Evolutionary conservation across 192 early-diverging fungal species (phyloP), one percentile per base, ranked within the genome.

Genomic region (Glomus cerebriforme): DNA sequence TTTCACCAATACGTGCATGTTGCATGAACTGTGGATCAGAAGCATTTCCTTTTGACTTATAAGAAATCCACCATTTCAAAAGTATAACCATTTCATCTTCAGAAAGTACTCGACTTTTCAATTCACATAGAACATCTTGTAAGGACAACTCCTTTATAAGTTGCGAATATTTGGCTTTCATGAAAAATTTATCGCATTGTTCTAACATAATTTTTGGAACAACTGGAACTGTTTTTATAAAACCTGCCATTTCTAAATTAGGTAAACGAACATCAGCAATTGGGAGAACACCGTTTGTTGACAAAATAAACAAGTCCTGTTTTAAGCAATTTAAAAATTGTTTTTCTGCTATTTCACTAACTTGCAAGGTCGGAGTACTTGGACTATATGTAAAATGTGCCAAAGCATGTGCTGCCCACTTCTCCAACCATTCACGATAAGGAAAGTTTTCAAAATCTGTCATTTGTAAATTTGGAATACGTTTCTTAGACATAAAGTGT

Each of bases 341-440:
- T 19, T 82, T 83, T 54, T 85, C 85, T 22, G 90, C 83, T 17
- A 92, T 84, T 8, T 84, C 79, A 9, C 92, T 89, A 3, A 96
- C 93, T 62, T 91, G 81, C 3, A 82, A 69, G 31, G 86, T 89
- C 10, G 95, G 95, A 9, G 94, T 96, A 59, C 92, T 92, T 9
- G 82, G 80, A 19, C 87, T 81, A 66, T 92, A 92, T 3, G 89
- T n/a, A n/a, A n/a, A n/a, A n/a, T n/a, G n/a, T n/a, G n/a, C n/a
- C n/a, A n/a, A n/a, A n/a, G n/a, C n/a, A n/a, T n/a, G n/a, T n/a
- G n/a, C n/a, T n/a, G n/a, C n/a, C n/a, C n/a, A n/a, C n/a, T n/a
- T n/a, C n/a, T 87, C 80, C n/a, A n/a, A n/a, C n/a, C n/a, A n/a
- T n/a, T n/a, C n/a, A n/a, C n/a, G n/a, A n/a, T n/a, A n/a, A n/a